phyloP scores from a whole-genome alignment of 176 grass and related monocot species.

The Zea luxurians region DNA sequence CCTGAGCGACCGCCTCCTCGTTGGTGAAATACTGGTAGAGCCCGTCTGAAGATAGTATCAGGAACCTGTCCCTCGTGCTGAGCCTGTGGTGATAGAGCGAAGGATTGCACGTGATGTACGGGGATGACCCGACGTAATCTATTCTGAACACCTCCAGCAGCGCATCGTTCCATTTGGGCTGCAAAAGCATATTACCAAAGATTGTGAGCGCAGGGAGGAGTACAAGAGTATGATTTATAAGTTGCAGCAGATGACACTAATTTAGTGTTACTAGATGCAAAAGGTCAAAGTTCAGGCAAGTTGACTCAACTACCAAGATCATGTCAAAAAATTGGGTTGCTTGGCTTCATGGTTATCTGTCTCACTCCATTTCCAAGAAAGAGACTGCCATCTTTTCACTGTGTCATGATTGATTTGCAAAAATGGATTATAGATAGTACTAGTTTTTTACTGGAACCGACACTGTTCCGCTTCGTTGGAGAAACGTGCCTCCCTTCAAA shows the following conservation, averaged over 20 bases:
- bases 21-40: constrained; percentile 99
- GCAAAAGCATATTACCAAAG: constrained; percentile 36
- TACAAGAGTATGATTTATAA: not conserved
- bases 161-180: constrained; percentile 96
- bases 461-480: constrained; percentile 23
- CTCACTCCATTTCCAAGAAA: constrained; percentile 40
- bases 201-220: constrained; percentile 8
- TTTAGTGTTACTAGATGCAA: not conserved
- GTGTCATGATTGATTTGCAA: constrained; percentile 27
- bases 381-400: constrained; percentile 24
- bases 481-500: constrained; percentile 55
- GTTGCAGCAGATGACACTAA: not conserved
- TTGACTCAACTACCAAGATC: not conserved
- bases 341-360: constrained; percentile 16
- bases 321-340: not conserved
- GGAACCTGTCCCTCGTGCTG: constrained; percentile 71
- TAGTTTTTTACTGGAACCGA: constrained; percentile 27
- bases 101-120: constrained; percentile 87
- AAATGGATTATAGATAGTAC: constrained; percentile 20
- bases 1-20: constrained; percentile 76
- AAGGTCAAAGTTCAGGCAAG: constrained; percentile 22
- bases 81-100: constrained; percentile 80
- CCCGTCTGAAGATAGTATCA: constrained; percentile 93
- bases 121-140: constrained; percentile 72
- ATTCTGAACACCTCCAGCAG: constrained; percentile 95